These are phyloP conservation scores for Hypoxylon rubiginosum DNA, from an alignment of 2,329 filamentous ascomycete genomes.

Conservation along the genomic window DNA sequence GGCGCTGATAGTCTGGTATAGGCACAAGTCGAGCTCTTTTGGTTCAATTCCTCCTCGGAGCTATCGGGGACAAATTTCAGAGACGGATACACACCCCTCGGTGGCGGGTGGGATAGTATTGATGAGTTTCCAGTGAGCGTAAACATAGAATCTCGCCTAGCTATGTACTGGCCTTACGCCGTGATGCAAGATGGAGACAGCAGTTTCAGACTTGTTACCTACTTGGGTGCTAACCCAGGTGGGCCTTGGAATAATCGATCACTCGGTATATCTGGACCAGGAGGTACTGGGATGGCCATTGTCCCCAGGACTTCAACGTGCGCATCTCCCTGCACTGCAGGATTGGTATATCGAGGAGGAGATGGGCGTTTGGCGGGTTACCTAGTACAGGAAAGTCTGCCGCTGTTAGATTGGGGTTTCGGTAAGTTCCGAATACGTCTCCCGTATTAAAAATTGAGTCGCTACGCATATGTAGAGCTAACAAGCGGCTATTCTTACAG, in stretches of 20 bases:
- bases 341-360: constrained; percentile 1
- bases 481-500: not conserved
- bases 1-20: not conserved
- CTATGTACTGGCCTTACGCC: constrained; percentile 24
- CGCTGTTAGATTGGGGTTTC: constrained; percentile 3
- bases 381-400: not conserved
- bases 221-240: not conserved
- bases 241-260: constrained; percentile 11
- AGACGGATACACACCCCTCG: constrained; percentile 12
- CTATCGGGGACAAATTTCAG: constrained; percentile 18
- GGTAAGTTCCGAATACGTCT: not conserved
- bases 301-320: constrained; percentile 11
- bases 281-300: constrained; percentile 10
- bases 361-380: constrained; percentile 10
- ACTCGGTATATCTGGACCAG: constrained; percentile 12
- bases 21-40: constrained; percentile 21
- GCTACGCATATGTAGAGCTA: not conserved
- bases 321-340: constrained; percentile 4
- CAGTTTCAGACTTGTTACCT: constrained; percentile 17
- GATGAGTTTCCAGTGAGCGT: constrained; percentile 9
- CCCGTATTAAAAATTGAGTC: not conserved
- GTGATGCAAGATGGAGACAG: constrained; percentile 11
- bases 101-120: constrained; percentile 12
- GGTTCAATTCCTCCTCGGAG: constrained; percentile 21
- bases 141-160: constrained; percentile 2